Base-by-base conservation (phyloP, 805 yeast genomes). In the Kazachstania psychrophila region DNA sequence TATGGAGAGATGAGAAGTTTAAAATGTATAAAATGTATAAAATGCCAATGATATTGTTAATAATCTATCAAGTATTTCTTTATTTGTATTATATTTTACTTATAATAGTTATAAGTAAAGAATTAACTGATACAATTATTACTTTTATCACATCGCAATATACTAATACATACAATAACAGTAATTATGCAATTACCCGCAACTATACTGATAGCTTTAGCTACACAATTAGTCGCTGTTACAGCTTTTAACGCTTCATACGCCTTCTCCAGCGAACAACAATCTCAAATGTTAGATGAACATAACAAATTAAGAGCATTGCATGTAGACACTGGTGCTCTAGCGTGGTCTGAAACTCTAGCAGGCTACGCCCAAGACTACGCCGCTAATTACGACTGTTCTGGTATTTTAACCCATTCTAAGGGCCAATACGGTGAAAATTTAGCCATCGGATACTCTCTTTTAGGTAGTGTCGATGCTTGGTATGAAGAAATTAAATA, bases 401-500 rank as follows among this genome's bases (percentile, higher is more conserved):
- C 77, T 9, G 84, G 81, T 45, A 59, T 64, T 36, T 64, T 81
- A 46, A 58, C 68, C 14, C 89, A 81, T 60, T 76, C 86, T 15
- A 64, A 68, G 20, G 46, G 46, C 11, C 34, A 37, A 29, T 77
- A 77, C 55, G 92, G 92, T 62, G 89, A 81, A 56, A 81, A 81
- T 63, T 66, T 81, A 46, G 88, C 87, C 16, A 71, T 75, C 26
- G 88, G 86, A 41, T 69, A 69, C 47, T 41, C 50, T 17, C 49
- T 58, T 15, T 33, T 41, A 14, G 52, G 52, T 28, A 71, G 70
- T 13, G 81, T 79, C 26, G 79, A 77, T 42, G 76, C 80, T 29
- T 82, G 89, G 89, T 80, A 81, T 60, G 58, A 65, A 41, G 89
- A 82, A 62, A 79, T 77, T 46, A 37, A 48, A 8, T 42, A 56